Evolutionary conservation across 495 filamentous ascomycete species (phyloP).

Genomic region (Aspergillus saccharolyticus): DNA sequence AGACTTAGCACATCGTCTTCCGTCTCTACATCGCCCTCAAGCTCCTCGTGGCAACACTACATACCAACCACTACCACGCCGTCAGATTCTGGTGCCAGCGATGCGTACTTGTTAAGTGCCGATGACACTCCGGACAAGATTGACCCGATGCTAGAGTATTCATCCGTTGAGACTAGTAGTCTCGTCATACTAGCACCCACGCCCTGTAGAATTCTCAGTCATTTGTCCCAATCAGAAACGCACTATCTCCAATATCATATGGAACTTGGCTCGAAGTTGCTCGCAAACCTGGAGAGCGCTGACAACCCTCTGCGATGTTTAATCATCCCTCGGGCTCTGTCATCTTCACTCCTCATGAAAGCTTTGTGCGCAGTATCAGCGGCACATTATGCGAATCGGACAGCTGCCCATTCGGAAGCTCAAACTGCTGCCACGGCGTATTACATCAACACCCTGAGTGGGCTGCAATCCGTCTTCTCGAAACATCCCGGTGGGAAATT

Average conservation of each 20-base stretch:
- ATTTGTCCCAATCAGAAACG: slow-evolving; percentile 32
- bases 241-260: slow-evolving; percentile 45
- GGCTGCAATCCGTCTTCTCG: slow-evolving; percentile 27
- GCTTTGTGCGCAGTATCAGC: slow-evolving; percentile 42
- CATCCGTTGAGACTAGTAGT: background rate
- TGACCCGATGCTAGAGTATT: background rate
- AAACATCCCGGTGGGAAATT: slow-evolving; percentile 18
- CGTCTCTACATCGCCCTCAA: slow-evolving; percentile 14
- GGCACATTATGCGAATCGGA: slow-evolving; percentile 38
- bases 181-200: slow-evolving; percentile 3
- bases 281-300: slow-evolving; percentile 40
- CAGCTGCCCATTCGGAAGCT: slow-evolving; percentile 21
- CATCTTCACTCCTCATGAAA: slow-evolving; percentile 40
- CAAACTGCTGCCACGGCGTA: slow-evolving; percentile 33
- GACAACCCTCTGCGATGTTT: slow-evolving; percentile 40
- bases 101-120: background rate
- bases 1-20: slow-evolving; percentile 25
- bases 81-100: slow-evolving; percentile 3
- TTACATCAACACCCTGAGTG: slow-evolving; percentile 35
- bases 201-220: slow-evolving; percentile 20
- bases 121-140: slow-evolving; percentile 3
- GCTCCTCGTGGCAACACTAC: slow-evolving; percentile 1
- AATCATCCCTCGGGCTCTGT: slow-evolving; percentile 39
- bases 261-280: slow-evolving; percentile 34
- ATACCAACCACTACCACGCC: background rate